Evolutionary conservation across 768 basidiomycete genomes (phyloP), one percentile per base, ranked within the genome.

Genomic region (Rhizopogon sp.): DNA sequence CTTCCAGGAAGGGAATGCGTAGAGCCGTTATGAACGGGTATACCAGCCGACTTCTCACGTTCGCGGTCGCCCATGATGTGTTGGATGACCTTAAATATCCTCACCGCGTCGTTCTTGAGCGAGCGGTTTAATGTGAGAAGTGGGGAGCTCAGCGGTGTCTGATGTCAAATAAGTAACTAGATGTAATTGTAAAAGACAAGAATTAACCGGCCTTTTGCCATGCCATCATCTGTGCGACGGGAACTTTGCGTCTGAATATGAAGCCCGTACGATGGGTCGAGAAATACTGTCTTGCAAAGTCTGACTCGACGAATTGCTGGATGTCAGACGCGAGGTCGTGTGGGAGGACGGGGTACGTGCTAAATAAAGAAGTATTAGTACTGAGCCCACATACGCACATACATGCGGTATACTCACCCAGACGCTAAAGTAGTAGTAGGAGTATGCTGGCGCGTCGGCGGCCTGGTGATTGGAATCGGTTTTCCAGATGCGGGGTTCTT

Each of bases 21-120:
- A 6, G 80, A 77, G 6, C 74, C 66, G 52, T 78, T 76, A 55
- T 67, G 62, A 9, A 68, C 60, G 4, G 81, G 81, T 42, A 82
- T 73, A 17, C 75, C 76, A n/a, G 77, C 71, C 3, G 77, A 68
- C 55, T 76, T 80, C 56, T 90, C 89, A 22, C 83, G 83, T 60
- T 93, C 89, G 7, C 92, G 80, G 64, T 97, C 94, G 39, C 93
- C 93, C 93, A 97, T 98, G 43, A 95, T 83, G 53, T 85, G 87
- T 66, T 97, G 95, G 43, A 96, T 81, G 28, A 91, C 84, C 65
- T 89, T 92, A 80, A 97, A 98, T 5, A 86, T 77, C 64, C 83
- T 87, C 53, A 94, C 80, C 0, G 91, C 90, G 60, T 95, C 88
- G 64, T 83, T 85, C 56, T 83, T 79, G 20, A 93, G 74, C 0